phyloP scores from a whole-genome alignment of 306 rosid species.

The Malus sieversii region DNA sequence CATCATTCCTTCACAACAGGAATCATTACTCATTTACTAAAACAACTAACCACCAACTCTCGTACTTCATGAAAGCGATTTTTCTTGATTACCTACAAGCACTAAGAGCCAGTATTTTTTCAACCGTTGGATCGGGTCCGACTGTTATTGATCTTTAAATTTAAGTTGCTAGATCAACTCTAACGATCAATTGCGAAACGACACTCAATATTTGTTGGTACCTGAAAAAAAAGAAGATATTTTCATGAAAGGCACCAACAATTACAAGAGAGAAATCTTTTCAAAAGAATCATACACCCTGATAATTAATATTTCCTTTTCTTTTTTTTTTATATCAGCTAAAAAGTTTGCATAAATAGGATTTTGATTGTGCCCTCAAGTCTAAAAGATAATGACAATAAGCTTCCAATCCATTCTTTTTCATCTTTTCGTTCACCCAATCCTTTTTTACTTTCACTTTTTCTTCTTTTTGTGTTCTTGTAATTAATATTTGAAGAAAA shows the following conservation, averaged over 20 bases:
- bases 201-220: background rate
- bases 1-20: slow-evolving; percentile 63
- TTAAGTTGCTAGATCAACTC: no score
- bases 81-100: background rate
- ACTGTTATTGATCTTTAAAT: background rate
- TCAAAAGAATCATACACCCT: background rate
- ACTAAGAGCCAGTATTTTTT: no score
- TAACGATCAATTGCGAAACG: no score
- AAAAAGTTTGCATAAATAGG: background rate
- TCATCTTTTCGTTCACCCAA: background rate
- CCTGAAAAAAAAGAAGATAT: no score
- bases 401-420: slow-evolving; percentile 22
- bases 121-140: background rate
- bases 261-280: no score
- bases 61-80: background rate
- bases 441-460: background rate
- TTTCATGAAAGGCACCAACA: background rate
- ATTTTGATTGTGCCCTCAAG: background rate
- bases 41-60: slow-evolving; percentile 19
- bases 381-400: slow-evolving; percentile 2
- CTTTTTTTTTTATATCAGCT: background rate
- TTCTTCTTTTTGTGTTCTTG: background rate
- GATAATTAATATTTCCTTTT: background rate
- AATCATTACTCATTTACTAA: slow-evolving; percentile 66
- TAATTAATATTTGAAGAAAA: background rate